Conservation (phyloP, 2,329 filamentous ascomycete species). For the Didymella glomerata region DNA sequence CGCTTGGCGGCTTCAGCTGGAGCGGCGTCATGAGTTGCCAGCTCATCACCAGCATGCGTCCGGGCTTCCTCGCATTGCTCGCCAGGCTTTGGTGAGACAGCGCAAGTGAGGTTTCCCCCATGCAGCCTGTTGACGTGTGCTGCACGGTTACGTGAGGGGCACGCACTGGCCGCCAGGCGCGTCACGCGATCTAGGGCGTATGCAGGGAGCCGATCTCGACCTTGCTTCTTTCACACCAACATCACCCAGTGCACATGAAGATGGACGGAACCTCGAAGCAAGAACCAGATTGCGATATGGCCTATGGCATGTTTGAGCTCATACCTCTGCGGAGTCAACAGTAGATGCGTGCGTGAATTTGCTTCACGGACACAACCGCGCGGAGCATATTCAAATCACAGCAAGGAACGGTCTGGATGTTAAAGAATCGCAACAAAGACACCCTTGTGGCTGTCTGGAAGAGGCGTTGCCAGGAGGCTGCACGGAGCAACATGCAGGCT, state of each 20-base stretch:
- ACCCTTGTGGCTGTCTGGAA: too few species aligned
- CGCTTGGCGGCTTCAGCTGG: conserved; percentile 24
- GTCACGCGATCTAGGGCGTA: conserved; percentile 21
- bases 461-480: too few species aligned
- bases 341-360: too few species aligned
- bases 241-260: not conserved
- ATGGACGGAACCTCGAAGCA: too few species aligned
- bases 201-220: conserved; percentile 21
- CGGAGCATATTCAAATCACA: too few species aligned
- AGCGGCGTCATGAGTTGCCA: conserved; percentile 23
- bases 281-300: not conserved
- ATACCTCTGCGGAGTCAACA: too few species aligned
- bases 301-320: not conserved
- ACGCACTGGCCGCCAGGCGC: conserved; percentile 17
- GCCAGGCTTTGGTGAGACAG: conserved; percentile 17
- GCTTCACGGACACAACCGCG: too few species aligned
- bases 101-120: conserved; percentile 15
- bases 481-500: too few species aligned
- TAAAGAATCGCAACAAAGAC: too few species aligned
- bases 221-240: conserved; percentile 3
- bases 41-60: conserved; percentile 22
- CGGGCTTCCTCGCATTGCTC: conserved; percentile 19
- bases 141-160: conserved; percentile 26
- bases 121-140: conserved; percentile 23
- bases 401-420: too few species aligned